A percentile compares a stretch with the other conserved stretches of the same genome.
Conservation (phyloP, 768 basidiomycete genomes). For the Leccinellum rugosiceps region DNA sequence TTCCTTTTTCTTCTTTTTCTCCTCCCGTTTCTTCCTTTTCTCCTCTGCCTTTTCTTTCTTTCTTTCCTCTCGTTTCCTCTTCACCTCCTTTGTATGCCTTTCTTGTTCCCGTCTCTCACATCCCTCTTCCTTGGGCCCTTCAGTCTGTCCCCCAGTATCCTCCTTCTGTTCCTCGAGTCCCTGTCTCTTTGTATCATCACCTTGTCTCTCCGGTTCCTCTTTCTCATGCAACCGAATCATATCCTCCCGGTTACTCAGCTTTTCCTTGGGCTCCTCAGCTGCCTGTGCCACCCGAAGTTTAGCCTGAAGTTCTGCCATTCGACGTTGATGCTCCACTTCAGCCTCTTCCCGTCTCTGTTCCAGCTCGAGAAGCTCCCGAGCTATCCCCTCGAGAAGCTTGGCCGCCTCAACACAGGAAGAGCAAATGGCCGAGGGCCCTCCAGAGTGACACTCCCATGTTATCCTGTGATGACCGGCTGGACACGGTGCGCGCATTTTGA, state of each 20-base stretch:
- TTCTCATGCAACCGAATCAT: constrained; percentile 21
- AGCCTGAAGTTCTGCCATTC: constrained; percentile 42
- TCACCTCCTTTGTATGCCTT: not conserved
- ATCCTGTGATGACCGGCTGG: constrained; percentile 39
- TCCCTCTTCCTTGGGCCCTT: not conserved
- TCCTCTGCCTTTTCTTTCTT: constrained; percentile 5
- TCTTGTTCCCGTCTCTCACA: not conserved
- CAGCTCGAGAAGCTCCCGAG: constrained; percentile 33
- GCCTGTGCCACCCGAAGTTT: constrained; percentile 24
- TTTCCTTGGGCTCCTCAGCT: not conserved
- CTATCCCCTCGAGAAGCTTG: constrained; percentile 37
- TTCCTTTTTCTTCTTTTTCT: not conserved
- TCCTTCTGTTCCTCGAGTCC: not conserved
- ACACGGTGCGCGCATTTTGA: constrained; percentile 38
- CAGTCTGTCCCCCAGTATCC: not conserved
- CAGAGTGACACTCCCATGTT: constrained; percentile 41
- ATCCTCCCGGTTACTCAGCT: constrained; percentile 39
- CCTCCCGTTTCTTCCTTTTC: not conserved
- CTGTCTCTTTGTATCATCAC: not conserved
- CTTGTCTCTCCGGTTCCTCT: constrained; percentile 19
- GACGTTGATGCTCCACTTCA: constrained; percentile 36
- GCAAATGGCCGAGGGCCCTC: constrained; percentile 34
- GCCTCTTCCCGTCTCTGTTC: constrained; percentile 44
- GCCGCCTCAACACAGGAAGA: constrained; percentile 40
- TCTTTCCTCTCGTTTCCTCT: constrained; percentile 42